Base-by-base conservation (phyloP, 1,284 basidiomycete genomes). In the Trametes polyzona region DNA sequence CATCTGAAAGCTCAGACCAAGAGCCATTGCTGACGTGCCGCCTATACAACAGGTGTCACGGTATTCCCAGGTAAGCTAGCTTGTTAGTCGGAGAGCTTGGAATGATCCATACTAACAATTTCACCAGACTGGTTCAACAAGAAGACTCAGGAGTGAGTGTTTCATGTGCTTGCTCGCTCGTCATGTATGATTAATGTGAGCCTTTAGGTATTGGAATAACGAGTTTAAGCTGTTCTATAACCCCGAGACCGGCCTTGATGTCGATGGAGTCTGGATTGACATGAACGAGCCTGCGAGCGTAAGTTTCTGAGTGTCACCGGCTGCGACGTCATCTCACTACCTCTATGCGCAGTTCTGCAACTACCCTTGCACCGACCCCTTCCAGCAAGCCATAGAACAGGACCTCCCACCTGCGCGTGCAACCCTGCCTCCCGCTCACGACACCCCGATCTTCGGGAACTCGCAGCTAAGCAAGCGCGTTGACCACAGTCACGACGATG, bases 221-320 rank as follows among this genome's bases (percentile, higher is more conserved):
- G 86, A 90, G 66, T 88, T 88, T 60, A 63, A 73, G 21, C 57
- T 74, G 8, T 90, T 90, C 74, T 90, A 86, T 67, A 75, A 76
- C 63, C 76, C 81, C 0, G 62, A 75, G 7, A 78, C 72, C 0
- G 87, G 86, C 3, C 60, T 87, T 17, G 83, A 88, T 59, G 85
- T 88, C 30, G 87, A 88, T 62, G 87, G 86, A 12, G 78, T 77
- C 12, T 88, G 86, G 87, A 87, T 88, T 37, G 86, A 88, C 63
- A 88, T 88, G 86, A 88, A 88, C 67, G 87, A 88, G 58, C 85
- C 87, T 11, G 69, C 85, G 3, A 87, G 80, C 61, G 83, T 85
- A 62, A 4, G 65, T 58, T 1, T 23, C 24, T 7, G 12, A 4
- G 5, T 32, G 16, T 14, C 17, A 10, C 36, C 2, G 14, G 26